phyloP scores from a whole-genome alignment of 192 early-diverging fungal species.

The Gonapodya sp. region DNA sequence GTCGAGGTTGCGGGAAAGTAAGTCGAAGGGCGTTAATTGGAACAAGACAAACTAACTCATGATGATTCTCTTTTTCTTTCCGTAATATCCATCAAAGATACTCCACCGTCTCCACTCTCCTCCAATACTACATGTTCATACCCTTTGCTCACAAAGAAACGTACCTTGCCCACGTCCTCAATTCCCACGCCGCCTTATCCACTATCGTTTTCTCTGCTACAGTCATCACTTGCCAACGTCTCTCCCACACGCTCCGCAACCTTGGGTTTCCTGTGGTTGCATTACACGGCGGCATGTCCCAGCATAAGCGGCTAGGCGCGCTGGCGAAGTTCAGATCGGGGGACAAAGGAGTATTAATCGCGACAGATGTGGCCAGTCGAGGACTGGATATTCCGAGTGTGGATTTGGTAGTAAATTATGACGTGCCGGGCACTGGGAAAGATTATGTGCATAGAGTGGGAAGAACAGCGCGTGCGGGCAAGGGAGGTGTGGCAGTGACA shows the following conservation, averaged over 20 bases:
- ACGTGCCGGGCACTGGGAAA: conserved; percentile 81
- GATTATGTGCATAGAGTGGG: conserved; percentile 84
- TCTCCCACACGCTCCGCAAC: conserved; percentile 78
- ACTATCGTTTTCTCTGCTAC: conserved; percentile 91
- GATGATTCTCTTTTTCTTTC: background rate
- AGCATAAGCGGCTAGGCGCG: conserved; percentile 86
- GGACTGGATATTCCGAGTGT: conserved; percentile 95
- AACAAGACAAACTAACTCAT: background rate
- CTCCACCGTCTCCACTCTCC: conserved; percentile 82
- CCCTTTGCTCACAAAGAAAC: conserved; percentile 93
- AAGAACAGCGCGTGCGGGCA: conserved; percentile 73
- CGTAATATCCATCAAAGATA: conserved; percentile 36
- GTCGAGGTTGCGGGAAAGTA: conserved; percentile 89
- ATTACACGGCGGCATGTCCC: conserved; percentile 84
- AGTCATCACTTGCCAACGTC: conserved; percentile 72
- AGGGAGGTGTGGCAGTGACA: conserved; percentile 68
- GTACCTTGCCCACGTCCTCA: conserved; percentile 85
- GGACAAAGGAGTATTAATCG: conserved; percentile 75
- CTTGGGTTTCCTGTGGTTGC: conserved; percentile 92
- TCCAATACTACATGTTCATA: conserved; percentile 96
- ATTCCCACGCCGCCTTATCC: conserved; percentile 84
- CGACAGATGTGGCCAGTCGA: conserved; percentile 86
- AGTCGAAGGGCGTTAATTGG: conserved; percentile 18
- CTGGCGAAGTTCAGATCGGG: conserved; percentile 92
- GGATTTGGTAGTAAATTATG: conserved; percentile 93